Evolutionary conservation across 306 rosid genomes (phyloP).

Genomic region (Calophaca sinica): DNA sequence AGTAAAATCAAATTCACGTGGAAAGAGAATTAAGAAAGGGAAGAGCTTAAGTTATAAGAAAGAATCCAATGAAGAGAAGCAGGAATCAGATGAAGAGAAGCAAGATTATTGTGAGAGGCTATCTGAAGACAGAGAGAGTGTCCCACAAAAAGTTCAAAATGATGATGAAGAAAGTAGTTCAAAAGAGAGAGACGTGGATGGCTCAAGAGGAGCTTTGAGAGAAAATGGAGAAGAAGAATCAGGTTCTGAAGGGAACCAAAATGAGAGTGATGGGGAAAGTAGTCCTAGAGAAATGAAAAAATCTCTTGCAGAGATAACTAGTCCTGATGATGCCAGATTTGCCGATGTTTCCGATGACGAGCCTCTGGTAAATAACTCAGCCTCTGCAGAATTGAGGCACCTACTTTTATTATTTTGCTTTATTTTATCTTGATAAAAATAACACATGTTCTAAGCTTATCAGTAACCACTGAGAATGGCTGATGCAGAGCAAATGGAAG

Average conservation of each 20-base stretch:
- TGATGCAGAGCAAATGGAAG: slow-evolving; percentile 86
- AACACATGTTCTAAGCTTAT: slow-evolving; percentile 16
- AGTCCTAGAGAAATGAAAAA: slow-evolving; percentile 50
- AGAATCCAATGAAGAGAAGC: slow-evolving; percentile 57
- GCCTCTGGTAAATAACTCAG: slow-evolving; percentile 74
- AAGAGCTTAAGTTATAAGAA: slow-evolving; percentile 43
- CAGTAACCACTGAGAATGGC: slow-evolving; percentile 17
- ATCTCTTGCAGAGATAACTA: slow-evolving; percentile 37
- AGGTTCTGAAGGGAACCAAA: slow-evolving; percentile 61
- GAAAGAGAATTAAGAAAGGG: slow-evolving; percentile 52
- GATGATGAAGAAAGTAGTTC: slow-evolving; percentile 54
- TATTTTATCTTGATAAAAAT: not conserved
- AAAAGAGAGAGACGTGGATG: slow-evolving; percentile 60
- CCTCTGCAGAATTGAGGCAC: slow-evolving; percentile 40
- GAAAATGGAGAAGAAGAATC: slow-evolving; percentile 55
- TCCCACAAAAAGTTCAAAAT: slow-evolving; percentile 53
- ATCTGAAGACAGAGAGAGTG: slow-evolving; percentile 52
- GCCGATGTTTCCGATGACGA: slow-evolving; percentile 84
- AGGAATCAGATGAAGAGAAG: slow-evolving; percentile 53
- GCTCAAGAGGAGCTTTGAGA: slow-evolving; percentile 52
- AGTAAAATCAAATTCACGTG: slow-evolving; percentile 53
- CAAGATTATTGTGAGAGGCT: slow-evolving; percentile 53
- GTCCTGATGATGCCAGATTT: slow-evolving; percentile 34
- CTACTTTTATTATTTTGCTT: not conserved
- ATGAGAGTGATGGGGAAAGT: slow-evolving; percentile 50